phyloP scores from a whole-genome alignment of 768 basidiomycete genomes.

The Xerocomus spinulosus region DNA sequence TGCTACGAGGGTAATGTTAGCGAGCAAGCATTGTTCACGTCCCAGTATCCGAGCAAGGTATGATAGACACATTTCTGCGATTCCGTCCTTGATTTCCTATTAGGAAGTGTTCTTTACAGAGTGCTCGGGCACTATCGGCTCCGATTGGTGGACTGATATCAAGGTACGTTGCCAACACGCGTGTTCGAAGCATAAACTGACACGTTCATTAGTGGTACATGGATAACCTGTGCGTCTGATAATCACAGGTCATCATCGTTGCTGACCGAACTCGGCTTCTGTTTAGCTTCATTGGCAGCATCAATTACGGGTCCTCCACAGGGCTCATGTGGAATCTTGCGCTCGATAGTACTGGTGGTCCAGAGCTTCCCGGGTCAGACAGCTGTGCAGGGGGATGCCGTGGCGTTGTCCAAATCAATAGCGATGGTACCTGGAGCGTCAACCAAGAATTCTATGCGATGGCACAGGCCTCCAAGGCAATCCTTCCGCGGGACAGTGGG shows the following conservation, averaged over 20 bases:
- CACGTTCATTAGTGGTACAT: conserved; percentile 53
- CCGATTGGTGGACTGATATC: conserved; percentile 78
- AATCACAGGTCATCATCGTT: conserved; percentile 13
- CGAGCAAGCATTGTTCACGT: conserved; percentile 54
- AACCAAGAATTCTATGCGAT: conserved; percentile 79
- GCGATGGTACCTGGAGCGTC: conserved; percentile 53
- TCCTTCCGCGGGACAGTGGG: conserved; percentile 60
- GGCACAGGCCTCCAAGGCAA: conserved; percentile 72
- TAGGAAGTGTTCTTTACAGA: conserved; percentile 49
- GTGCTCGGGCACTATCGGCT: conserved; percentile 60
- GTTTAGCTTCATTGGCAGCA: conserved; percentile 38
- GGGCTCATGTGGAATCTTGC: conserved; percentile 78
- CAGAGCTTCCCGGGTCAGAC: conserved; percentile 57
- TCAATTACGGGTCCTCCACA: conserved; percentile 31
- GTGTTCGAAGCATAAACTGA: conserved; percentile 6
- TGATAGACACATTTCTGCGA: neutral
- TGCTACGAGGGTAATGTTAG: conserved; percentile 58
- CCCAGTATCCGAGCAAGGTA: conserved; percentile 51
- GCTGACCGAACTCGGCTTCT: conserved; percentile 15
- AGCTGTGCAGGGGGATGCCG: conserved; percentile 67
- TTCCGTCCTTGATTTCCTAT: too few species aligned
- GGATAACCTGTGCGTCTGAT: conserved; percentile 50
- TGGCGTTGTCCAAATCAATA: conserved; percentile 62
- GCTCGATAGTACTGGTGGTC: conserved; percentile 57
- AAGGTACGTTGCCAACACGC: conserved; percentile 41